Percentiles rank a stretch among this genome's conserved stretches.
phyloP scores from a whole-genome alignment of 306 rosid genomes.

The Cyamopsis tetragonoloba region DNA sequence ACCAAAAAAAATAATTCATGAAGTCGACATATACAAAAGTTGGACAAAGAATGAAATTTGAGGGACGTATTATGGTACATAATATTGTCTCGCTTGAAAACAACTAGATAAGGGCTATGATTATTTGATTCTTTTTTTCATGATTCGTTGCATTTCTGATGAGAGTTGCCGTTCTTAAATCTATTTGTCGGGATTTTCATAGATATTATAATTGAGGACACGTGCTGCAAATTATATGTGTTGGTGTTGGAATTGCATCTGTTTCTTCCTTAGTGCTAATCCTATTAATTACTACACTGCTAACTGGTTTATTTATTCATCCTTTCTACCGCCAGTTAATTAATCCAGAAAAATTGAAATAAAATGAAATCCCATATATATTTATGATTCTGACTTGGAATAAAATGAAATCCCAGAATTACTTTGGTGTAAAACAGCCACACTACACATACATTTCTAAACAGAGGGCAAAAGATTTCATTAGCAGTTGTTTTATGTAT shows the following conservation, averaged over 20 bases:
- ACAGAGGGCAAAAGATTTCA: not conserved
- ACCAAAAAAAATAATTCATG: not conserved
- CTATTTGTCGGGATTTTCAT: not conserved
- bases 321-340: not conserved
- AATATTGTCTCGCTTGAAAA: slow-evolving; percentile 32
- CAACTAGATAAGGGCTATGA: slow-evolving; percentile 9
- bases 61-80: not conserved
- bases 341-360: too few species aligned
- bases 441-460: too few species aligned
- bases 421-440: too few species aligned
- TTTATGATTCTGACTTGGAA: too few species aligned
- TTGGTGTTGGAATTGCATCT: not conserved
- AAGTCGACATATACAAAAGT: not conserved
- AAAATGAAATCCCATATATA: too few species aligned
- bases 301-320: not conserved
- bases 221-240: not conserved
- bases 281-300: not conserved
- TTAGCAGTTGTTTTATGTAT: not conserved
- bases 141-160: slow-evolving; percentile 8
- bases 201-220: slow-evolving; percentile 23
- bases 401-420: too few species aligned
- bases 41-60: slow-evolving; percentile 8
- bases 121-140: slow-evolving; percentile 3
- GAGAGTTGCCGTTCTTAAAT: not conserved
- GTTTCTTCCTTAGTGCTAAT: not conserved